phyloP scores from a whole-genome alignment of 345 rosid genomes.

The Arabis alpina region DNA sequence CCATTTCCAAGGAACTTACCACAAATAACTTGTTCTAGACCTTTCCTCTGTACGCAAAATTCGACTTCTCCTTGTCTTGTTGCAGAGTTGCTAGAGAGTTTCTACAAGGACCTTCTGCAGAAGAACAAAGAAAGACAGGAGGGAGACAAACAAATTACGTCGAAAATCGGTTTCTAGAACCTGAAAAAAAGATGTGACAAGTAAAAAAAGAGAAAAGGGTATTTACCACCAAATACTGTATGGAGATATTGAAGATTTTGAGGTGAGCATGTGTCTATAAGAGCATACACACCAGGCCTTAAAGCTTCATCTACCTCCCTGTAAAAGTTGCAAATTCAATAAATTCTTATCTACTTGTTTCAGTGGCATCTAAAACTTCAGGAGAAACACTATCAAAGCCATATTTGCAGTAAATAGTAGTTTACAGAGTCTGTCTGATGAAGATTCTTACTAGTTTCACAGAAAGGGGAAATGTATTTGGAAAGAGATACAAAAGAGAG shows the following conservation, averaged over 20 bases:
- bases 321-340: constrained; percentile 37
- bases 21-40: constrained; percentile 49
- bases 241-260: constrained; percentile 88
- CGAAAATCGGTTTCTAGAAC: background rate
- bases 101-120: constrained; percentile 94
- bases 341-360: constrained; percentile 3
- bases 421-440: background rate
- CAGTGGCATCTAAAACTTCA: background rate
- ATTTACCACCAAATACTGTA: constrained; percentile 83
- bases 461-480: background rate
- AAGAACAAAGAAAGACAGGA: constrained; percentile 31
- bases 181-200: background rate
- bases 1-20: background rate
- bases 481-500: constrained; percentile 4
- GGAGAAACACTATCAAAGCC: constrained; percentile 16
- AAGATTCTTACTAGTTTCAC: constrained; percentile 5
- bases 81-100: constrained; percentile 69
- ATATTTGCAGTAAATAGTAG: background rate
- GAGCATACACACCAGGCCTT: constrained; percentile 85
- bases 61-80: constrained; percentile 76
- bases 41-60: constrained; percentile 86
- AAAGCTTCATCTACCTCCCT: constrained; percentile 94
- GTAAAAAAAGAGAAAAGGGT: background rate
- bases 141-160: constrained; percentile 11
- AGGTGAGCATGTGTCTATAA: constrained; percentile 80